These are phyloP conservation scores for Hypoxylon subgilvum DNA, from an alignment of 495 filamentous ascomycete genomes.

Conservation along the genomic window DNA sequence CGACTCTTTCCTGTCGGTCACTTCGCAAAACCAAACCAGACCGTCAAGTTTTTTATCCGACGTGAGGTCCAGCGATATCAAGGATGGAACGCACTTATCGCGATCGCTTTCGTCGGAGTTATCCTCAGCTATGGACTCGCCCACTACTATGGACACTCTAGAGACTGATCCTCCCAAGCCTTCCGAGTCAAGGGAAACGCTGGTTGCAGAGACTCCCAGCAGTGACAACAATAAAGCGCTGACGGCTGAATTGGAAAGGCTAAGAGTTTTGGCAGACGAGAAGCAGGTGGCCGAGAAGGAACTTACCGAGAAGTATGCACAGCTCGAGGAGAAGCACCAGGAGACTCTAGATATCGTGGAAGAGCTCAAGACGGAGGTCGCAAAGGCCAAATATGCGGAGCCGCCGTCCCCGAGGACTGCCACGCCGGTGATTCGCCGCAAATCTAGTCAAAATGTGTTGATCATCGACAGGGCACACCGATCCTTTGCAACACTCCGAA, in stretches of 20 bases:
- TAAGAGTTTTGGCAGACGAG: conserved; percentile 72
- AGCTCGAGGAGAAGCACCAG: conserved; percentile 80
- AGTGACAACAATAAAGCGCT: conserved; percentile 49
- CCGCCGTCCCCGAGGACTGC: conserved; percentile 68
- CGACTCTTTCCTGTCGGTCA: conserved; percentile 60
- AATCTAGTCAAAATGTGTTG: conserved; percentile 91
- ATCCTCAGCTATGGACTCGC: conserved; percentile 88
- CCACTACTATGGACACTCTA: conserved; percentile 66
- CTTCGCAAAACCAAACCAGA: conserved; percentile 65
- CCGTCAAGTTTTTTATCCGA: conserved; percentile 94
- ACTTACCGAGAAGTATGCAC: conserved; percentile 76
- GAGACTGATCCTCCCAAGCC: conserved; percentile 58
- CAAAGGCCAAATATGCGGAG: conserved; percentile 68
- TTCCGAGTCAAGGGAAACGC: conserved; percentile 35
- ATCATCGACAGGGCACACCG: conserved; percentile 90
- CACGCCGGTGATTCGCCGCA: conserved; percentile 80
- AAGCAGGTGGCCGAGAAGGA: conserved; percentile 75
- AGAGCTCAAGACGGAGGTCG: conserved; percentile 83
- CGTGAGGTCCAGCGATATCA: conserved; percentile 74
- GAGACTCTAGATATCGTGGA: conserved; percentile 84
- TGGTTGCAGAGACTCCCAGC: conserved; percentile 24
- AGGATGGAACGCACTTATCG: conserved; percentile 79
- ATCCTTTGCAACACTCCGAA: conserved; percentile 86
- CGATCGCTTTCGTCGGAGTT: conserved; percentile 96
- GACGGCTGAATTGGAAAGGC: conserved; percentile 69